Base-by-base conservation (phyloP, 2,329 filamentous ascomycete species). In the Calonectria hawksworthii region DNA sequence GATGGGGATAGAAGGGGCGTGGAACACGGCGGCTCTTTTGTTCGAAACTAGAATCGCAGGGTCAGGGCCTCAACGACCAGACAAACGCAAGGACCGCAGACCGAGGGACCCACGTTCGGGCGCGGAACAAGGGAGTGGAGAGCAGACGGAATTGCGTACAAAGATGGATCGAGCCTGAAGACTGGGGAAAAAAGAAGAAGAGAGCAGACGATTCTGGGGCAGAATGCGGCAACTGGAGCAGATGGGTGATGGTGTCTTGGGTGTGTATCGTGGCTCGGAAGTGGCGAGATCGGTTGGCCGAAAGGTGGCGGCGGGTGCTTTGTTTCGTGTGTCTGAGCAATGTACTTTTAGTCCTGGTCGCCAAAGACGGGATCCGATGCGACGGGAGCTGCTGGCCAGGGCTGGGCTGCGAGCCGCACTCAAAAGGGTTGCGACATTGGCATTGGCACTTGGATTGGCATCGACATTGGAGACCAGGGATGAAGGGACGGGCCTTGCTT, bases 1-100 rank as follows among this genome's bases (percentile, higher is more conserved):
- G 51, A 50, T 70, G 65, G 79, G 74, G 73, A 78, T 78, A 66
- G 79, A 80, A 79, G 78, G 74, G 79, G 74, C 75, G 79, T 78
- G 76, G 78, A 80, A 75, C 76, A 76, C 78, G 75, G 80, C 78
- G 79, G 80, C 80, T 81, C 80, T 81, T 81, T 81, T 81, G 80
- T 78, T 80, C 71, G 74, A 78, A 68, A 73, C 79, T 78, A 77
- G 79, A 76, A 80, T 80, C 79, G 70, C 72, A 77, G 77, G 76
- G 78, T 78, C 76, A 80, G 76, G 74, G 74, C 77, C 75, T 74
- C 67, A 65, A 66, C 72, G 68, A 69, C 70, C 61, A 68, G 56
- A 61, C 65, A 68, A 16, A 54, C 65, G 50, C 47, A 52, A 68
- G 65, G 65, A 41, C 56, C 34, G 56, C 7, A 44, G 61, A 54